Evolutionary conservation across 163 green algal genomes (phyloP), one percentile per base, ranked within the genome.

Genomic region (Chloromonas sp.): DNA sequence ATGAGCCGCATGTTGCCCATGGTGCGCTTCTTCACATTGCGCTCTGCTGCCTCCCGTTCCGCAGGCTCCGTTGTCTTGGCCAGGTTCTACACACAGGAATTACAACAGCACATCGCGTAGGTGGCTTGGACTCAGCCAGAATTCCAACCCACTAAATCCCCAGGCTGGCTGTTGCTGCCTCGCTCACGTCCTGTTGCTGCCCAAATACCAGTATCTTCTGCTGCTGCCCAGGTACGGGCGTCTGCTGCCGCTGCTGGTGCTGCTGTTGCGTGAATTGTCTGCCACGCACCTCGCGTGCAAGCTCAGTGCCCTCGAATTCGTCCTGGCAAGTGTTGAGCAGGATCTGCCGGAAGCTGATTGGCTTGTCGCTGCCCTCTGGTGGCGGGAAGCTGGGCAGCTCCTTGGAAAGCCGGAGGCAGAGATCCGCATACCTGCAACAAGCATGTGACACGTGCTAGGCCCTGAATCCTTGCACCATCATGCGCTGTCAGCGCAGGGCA

Each of bases 291-390:
- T 92, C 89, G 14, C 94, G 87, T 3, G 89, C 90, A 57, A 91
- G 83, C 71, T 93, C 90, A 59, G 96, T 92, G 13, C 91, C 94
- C 94, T 99, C 97, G 86, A 99, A 99, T 90, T 99, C 96, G 82
- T 98, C 96, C 90, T 99, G 97, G 93, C 97, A 99, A 0, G 97
- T 99, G 91, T 99, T 99, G 80, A 99, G 93, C 87, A 99, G 92
- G 83, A 99, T 94, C 71, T 96, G 91, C 14, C 89, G 85, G 92
- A 99, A 99, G 58, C 85, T 93, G 74, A 97, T 92, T n/a, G 93
- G 91, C 87, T 94, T 93, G 59, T 91, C 87, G 15, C 93, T 92
- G 60, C 89, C 94, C 66, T 91, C 85, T 60, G 88, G 76, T 3
- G 94, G 90, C 15, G 93, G 89, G 84, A 92, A 92, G 86, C 81